Percentiles rank a stretch among this genome's conserved stretches.
phyloP scores from a whole-genome alignment of 148 eudicot genomes.

The Cornus controversa region DNA sequence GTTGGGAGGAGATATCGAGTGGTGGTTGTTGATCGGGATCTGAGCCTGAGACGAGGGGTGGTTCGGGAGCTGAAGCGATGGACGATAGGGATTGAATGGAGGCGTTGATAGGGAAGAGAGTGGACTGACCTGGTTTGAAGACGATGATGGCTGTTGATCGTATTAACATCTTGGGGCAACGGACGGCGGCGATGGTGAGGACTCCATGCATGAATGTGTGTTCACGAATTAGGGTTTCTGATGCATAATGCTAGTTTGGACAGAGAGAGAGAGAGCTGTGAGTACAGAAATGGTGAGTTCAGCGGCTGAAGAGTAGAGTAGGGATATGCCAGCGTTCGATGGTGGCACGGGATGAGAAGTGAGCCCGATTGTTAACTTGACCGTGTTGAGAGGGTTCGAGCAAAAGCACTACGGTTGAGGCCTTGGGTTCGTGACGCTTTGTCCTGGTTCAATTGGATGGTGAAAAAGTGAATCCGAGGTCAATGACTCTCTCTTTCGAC shows the following conservation, averaged over 20 bases:
- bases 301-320: background rate
- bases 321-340: background rate
- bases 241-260: background rate
- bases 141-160: slow-evolving; percentile 23
- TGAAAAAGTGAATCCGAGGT: too few relatives aligned
- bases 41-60: slow-evolving; percentile 5
- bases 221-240: background rate
- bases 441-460: too few relatives aligned
- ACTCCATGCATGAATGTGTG: slow-evolving; percentile 1
- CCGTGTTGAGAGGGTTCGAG: too few relatives aligned
- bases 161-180: slow-evolving; percentile 22
- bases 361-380: too few relatives aligned
- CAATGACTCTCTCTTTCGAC: too few relatives aligned
- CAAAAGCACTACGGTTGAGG: too few relatives aligned
- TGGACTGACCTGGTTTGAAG: slow-evolving; percentile 14
- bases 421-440: too few relatives aligned
- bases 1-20: slow-evolving; percentile 26
- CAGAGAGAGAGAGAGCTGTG: background rate
- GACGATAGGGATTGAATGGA: slow-evolving; percentile 13
- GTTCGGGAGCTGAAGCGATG: background rate
- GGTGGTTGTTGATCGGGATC: background rate
- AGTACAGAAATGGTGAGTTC: background rate
- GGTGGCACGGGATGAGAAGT: too few relatives aligned
- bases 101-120: slow-evolving; percentile 8
- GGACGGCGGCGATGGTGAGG: background rate